Base-by-base conservation (phyloP, 306 rosid genomes). In the Hylodesmum podocarpum region DNA sequence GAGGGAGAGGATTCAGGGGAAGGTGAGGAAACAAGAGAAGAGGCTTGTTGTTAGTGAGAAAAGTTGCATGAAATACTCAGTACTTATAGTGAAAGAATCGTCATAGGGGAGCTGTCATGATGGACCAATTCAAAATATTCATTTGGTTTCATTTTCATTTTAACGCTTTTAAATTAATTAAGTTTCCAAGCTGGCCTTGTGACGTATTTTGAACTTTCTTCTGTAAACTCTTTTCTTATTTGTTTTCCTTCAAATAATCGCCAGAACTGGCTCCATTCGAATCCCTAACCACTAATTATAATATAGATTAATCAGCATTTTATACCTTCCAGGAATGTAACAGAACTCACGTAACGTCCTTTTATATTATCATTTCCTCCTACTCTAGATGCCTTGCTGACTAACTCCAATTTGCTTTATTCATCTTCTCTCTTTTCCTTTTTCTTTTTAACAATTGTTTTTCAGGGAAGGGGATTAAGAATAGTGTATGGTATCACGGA, bases 81-180 rank as follows among this genome's bases (percentile, higher is more conserved):
- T 82, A 69, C 87, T 87, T 90, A 90, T 82, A 87, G 80, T 43
- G 51, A 58, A 24, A 55, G 49, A 85, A 89, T 88, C 81, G 91
- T 87, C 85, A 70, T 16, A 14, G 44, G 18, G 67, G 86, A 87
- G 91, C 93, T 85, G 91, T 90, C 90, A 87, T 0, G 76, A 81
- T 69, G 80, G 86, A 75, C 88, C 83, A 27, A 66, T 83, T 87
- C 86, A 72, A 85, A 66, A 69, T 61, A 70, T 70, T 67, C 63
- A 79, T 29, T 83, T 58, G 24, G n/a, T 43, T 69, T 44, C 70
- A 24, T 78, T 46, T 77, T 43, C 11, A 66, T 78, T 27, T 77
- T 61, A 73, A 74, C 66, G 50, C n/a, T 55, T 31, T 34, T 41
- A 53, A 84, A 64, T 81, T 72, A 81, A 65, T n/a, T n/a, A n/a